A percentile compares a stretch with the other conserved stretches of the same genome.
These are phyloP conservation scores for Solanum piurae DNA, from an alignment of 257 asterid genomes.

Conservation along the genomic window DNA sequence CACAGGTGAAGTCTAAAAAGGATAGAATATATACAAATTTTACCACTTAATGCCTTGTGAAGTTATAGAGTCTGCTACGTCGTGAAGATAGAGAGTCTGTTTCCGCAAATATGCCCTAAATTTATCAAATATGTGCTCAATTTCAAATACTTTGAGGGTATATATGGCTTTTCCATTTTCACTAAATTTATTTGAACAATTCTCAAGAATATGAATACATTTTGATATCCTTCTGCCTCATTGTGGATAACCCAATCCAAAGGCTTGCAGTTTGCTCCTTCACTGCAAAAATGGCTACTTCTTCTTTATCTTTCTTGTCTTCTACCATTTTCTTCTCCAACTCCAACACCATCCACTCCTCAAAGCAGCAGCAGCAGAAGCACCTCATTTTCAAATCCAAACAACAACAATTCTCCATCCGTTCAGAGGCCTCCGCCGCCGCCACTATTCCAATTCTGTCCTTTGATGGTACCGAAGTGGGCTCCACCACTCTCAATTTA, in stretches of 20 bases:
- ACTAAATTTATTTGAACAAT: background rate
- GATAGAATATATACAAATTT: fast-evolving
- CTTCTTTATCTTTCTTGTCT: conserved; percentile 53
- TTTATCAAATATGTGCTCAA: background rate
- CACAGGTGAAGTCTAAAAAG: no score
- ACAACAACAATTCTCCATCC: conserved; percentile 21
- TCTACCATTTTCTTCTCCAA: conserved; percentile 49
- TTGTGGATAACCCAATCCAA: background rate
- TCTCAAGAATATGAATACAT: background rate
- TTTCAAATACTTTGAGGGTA: background rate
- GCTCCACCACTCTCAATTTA: conserved; percentile 59
- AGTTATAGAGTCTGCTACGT: fast-evolving
- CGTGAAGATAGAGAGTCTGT: background rate
- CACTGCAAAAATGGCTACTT: conserved; percentile 32
- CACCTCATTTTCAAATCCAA: conserved; percentile 4
- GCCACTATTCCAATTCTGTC: conserved; percentile 64
- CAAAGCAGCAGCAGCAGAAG: background rate
- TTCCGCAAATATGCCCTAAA: background rate
- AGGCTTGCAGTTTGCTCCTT: background rate
- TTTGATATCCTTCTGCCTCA: background rate
- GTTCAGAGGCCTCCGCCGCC: conserved; percentile 32
- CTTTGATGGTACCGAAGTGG: conserved; percentile 69
- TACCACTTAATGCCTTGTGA: fast-evolving
- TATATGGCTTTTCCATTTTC: background rate
- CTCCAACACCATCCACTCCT: conserved; percentile 3